phyloP scores from a whole-genome alignment of 176 grass and related monocot species.

The Phoenix dactylifera region DNA sequence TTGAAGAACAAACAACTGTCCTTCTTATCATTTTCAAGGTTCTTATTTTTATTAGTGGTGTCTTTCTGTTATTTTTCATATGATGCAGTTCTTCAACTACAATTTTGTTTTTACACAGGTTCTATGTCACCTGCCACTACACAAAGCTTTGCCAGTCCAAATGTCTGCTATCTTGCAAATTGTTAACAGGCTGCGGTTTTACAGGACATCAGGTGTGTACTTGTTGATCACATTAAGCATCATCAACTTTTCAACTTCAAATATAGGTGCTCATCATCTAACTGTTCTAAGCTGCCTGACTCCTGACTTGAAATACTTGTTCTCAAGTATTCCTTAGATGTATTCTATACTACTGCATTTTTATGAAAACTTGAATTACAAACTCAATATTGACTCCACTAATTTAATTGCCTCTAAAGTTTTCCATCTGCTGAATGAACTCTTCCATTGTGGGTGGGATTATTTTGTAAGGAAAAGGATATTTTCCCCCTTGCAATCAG shows the following conservation, averaged over 20 bases:
- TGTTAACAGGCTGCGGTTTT: conserved; percentile 92
- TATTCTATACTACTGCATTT: no score
- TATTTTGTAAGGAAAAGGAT: no score
- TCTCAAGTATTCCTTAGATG: no score
- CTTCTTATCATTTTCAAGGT: conserved; percentile 91
- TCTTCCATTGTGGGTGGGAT: no score
- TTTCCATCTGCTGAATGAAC: no score
- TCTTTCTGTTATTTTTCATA: not conserved
- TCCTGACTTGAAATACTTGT: no score
- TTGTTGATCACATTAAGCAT: conserved; percentile 1
- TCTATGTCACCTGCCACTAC: conserved; percentile 74
- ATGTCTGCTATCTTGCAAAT: conserved; percentile 75
- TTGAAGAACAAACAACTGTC: conserved; percentile 90
- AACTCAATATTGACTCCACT: no score
- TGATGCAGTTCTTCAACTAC: not conserved
- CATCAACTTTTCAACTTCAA: not conserved
- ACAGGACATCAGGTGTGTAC: conserved; percentile 82
- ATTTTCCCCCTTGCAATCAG: no score
- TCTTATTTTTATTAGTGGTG: conserved; percentile 17
- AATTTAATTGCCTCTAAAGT: no score
- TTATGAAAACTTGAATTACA: no score
- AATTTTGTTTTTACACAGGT: conserved; percentile 35
- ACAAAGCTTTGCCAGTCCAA: conserved; percentile 68
- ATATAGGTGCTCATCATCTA: no score
- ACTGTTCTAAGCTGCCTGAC: no score